These are phyloP conservation scores for Chlamydomonas sp. DNA, from an alignment of 139 green algal species.

Conservation along the genomic window DNA sequence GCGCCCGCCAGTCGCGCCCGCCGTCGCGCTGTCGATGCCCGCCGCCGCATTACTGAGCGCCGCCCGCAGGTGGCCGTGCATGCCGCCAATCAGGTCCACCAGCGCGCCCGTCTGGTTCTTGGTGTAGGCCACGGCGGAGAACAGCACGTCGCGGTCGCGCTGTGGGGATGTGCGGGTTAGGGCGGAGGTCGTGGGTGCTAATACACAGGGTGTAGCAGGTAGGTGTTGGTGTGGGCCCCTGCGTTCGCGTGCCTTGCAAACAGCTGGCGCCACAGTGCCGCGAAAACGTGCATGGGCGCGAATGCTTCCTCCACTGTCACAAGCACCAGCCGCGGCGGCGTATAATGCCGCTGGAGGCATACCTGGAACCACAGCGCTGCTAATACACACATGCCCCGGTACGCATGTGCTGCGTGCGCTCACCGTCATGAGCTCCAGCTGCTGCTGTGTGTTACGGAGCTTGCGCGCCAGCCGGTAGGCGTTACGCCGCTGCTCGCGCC, in stretches of 20 bases:
- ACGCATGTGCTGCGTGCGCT: background rate
- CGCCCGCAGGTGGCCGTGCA: constrained; percentile 29
- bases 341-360: too few relatives aligned
- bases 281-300: too few relatives aligned
- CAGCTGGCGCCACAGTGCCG: too few relatives aligned
- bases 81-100: constrained; percentile 34
- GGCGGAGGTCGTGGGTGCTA: background rate
- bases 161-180: background rate
- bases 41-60: background rate
- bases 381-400: background rate
- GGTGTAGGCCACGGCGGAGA: constrained; percentile 42
- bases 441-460: constrained; percentile 47
- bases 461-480: constrained; percentile 42
- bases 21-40: background rate
- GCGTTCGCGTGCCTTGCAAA: too few relatives aligned
- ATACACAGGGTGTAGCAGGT: background rate
- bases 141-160: constrained; percentile 40
- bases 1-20: background rate
- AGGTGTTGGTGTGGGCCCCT: background rate
- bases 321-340: too few relatives aligned
- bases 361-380: background rate
- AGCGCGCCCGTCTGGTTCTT: constrained; percentile 29
- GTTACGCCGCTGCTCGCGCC: constrained; percentile 31
- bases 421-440: constrained; percentile 45
- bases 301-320: too few relatives aligned